phyloP scores from a whole-genome alignment of 805 yeast genomes.

The Suhomyces kilbournensis region DNA sequence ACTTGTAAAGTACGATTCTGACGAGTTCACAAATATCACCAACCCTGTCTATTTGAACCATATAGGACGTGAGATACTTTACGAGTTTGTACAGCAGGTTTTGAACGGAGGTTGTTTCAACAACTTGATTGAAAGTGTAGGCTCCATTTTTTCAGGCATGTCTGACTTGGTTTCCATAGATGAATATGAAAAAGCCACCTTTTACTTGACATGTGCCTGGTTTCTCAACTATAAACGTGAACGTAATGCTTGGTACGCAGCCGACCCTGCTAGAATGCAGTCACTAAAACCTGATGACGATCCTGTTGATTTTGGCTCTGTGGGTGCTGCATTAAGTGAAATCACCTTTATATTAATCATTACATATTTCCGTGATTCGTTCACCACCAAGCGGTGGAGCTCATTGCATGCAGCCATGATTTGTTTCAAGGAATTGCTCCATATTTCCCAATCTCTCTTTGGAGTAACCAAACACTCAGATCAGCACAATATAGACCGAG shows the following conservation, averaged over 20 bases:
- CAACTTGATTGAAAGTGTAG: slow-evolving; percentile 53
- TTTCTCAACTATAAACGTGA: slow-evolving; percentile 63
- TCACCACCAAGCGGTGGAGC: slow-evolving; percentile 47
- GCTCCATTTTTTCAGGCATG: slow-evolving; percentile 39
- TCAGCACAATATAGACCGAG: slow-evolving; percentile 33
- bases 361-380: slow-evolving; percentile 43
- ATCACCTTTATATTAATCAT: slow-evolving; percentile 55
- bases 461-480: slow-evolving; percentile 21
- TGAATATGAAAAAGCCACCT: slow-evolving; percentile 41
- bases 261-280: background rate
- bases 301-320: slow-evolving; percentile 37
- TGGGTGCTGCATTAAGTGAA: slow-evolving; percentile 59
- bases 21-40: slow-evolving; percentile 26
- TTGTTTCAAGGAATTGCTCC: slow-evolving; percentile 61
- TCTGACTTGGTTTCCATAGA: slow-evolving; percentile 31
- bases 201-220: slow-evolving; percentile 68
- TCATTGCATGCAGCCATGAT: slow-evolving; percentile 68
- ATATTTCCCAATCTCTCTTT: slow-evolving; percentile 45
- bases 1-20: slow-evolving; percentile 39
- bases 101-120: slow-evolving; percentile 77
- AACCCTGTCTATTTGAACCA: slow-evolving; percentile 25
- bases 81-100: slow-evolving; percentile 48
- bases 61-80: slow-evolving; percentile 20
- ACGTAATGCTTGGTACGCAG: slow-evolving; percentile 6
- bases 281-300: slow-evolving; percentile 18